Evolutionary conservation across 495 filamentous ascomycete species (phyloP).

Genomic region (Chaetomium fimeti): DNA sequence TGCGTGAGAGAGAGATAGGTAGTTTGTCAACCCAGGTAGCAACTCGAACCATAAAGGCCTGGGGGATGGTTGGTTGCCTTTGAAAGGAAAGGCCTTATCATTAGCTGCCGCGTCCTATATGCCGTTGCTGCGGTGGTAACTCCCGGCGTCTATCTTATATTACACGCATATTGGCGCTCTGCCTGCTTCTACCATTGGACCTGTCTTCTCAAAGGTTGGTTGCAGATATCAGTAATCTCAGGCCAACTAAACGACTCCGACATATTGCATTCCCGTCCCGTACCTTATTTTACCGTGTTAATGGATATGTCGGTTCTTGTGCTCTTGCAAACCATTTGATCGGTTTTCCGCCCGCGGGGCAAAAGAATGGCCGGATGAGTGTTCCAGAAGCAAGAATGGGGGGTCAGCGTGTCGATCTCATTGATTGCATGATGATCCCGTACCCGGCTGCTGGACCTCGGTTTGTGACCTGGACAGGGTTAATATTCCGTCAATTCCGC

Average conservation of each 20-base stretch:
- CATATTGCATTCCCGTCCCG: not conserved
- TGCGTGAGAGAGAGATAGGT: not conserved
- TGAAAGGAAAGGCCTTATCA: not conserved
- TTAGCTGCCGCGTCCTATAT: not conserved
- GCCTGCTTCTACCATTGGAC: too few relatives aligned
- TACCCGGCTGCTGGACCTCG: too few relatives aligned
- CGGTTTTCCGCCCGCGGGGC: not conserved
- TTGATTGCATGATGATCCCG: too few relatives aligned
- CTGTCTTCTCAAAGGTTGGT: too few relatives aligned
- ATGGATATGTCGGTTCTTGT: not conserved
- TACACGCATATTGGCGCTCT: not conserved
- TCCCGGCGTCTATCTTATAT: not conserved
- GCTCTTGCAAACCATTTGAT: not conserved
- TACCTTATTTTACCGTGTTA: not conserved
- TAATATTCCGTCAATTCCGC: too few relatives aligned
- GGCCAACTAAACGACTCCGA: not conserved
- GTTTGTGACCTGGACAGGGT: too few relatives aligned
- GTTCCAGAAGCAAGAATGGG: not conserved
- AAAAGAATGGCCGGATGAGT: not conserved
- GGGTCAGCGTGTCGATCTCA: too few relatives aligned
- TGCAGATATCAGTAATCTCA: not conserved
- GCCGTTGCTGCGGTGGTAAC: not conserved
- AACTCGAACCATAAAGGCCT: not conserved
- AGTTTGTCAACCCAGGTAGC: not conserved
- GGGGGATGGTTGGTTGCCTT: not conserved